These are phyloP conservation scores for Chrysopogon serrulatus DNA, from an alignment of 176 grass and related monocot genomes.

Conservation along the genomic window DNA sequence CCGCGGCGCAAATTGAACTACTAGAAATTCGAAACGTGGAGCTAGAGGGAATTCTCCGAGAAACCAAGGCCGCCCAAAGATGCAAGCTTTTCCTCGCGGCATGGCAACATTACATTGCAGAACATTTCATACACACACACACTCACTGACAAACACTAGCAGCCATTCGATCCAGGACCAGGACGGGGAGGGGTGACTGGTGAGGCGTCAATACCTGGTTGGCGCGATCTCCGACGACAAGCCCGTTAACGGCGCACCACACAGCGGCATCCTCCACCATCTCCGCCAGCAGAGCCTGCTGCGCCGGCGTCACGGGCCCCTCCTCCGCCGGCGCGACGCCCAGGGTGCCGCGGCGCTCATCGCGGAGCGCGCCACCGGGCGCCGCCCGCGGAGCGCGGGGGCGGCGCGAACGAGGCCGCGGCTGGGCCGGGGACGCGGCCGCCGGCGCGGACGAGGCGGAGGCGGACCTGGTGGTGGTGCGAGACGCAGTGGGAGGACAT, in stretches of 20 bases:
- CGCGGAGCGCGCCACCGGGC: neutral
- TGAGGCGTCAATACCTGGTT: constrained; percentile 33
- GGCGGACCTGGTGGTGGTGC: neutral
- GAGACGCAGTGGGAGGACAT: constrained; percentile 27
- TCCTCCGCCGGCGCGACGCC: constrained; percentile 3
- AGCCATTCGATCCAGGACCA: neutral
- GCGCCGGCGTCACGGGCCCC: neutral
- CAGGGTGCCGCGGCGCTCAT: constrained; percentile 1
- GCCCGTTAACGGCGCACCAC: constrained; percentile 61
- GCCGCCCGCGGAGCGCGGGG: neutral
- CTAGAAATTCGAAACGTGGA: neutral
- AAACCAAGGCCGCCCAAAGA: neutral
- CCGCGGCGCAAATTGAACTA: neutral
- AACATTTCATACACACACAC: neutral
- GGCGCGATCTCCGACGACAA: constrained; percentile 64
- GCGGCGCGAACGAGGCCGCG: neutral
- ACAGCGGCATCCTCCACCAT: constrained; percentile 46
- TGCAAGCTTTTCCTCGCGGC: neutral
- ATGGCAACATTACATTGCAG: neutral
- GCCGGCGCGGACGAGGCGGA: neutral
- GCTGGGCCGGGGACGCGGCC: neutral
- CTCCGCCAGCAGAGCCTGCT: constrained; percentile 10
- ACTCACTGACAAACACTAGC: neutral
- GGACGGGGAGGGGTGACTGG: neutral
- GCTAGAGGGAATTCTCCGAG: too few relatives aligned